Evolutionary conservation across 805 yeast species (phyloP), one percentile per base, ranked within the genome.

Genomic region (Zygosaccharomyces siamensis): DNA sequence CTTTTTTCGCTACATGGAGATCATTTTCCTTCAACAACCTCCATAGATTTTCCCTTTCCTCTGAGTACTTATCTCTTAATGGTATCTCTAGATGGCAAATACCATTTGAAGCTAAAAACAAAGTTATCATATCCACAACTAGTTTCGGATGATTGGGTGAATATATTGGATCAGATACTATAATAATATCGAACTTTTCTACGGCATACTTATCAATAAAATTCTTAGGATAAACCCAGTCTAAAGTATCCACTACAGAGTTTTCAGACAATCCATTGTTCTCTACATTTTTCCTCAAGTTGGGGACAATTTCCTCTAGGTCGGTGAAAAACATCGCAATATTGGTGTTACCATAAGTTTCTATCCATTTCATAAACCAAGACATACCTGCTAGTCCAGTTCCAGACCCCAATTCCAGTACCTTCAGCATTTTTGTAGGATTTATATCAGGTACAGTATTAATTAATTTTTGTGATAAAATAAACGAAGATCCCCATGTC

Each of bases 401-500:
- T 0, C 99, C 99, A 0, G 98, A 75, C 0, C 99, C 99, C n/a
- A 93, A 69, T 59, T 92, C 99, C 26, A 86, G 63, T 0, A 83
- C 64, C 31, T 63, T 43, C 61, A 57, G 12, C 56, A 55, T 51
- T 14, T 50, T 39, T 4, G 30, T 16, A 31, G 33, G 33, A 2
- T 24, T 33, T 18, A 24, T 26, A 8, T 30, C 33, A 14, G 38
- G 41, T 28, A 45, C 57, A 7, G 61, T 59, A 24, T 63, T 56
- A 5, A 75, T 63, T 3, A 88, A 62, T 23, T 85, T 66, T 26
- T 69, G 69, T 3, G 93, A 76, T 21, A 93, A 68, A 5, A 88
- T 75, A 23, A 86, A 68, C 0, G 97, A 81, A 0, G 97, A 86
- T 0, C 98, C 99, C 99, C 99, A 92, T 0, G 99, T 92, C 53